Percentiles rank a stretch among this genome's conserved stretches.
Evolutionary conservation across 495 filamentous ascomycete species (phyloP).

Genomic region (Penicillium cinerascens): DNA sequence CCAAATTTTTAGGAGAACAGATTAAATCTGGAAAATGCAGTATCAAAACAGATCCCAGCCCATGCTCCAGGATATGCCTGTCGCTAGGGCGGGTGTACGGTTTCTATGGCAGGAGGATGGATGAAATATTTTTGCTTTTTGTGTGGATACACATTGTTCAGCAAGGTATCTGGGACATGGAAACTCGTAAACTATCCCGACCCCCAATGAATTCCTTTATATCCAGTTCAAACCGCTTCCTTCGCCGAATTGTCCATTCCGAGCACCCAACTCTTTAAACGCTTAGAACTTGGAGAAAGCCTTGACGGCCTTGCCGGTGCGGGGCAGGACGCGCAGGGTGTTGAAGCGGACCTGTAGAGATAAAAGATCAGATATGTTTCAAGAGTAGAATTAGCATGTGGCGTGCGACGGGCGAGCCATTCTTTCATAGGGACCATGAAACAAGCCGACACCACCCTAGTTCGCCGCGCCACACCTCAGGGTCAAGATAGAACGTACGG

Average conservation of each 20-base stretch:
- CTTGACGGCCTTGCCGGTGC: constrained; percentile 97
- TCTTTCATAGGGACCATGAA: neutral
- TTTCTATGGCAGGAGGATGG: constrained; percentile 33
- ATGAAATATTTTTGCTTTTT: constrained; percentile 46
- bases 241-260: constrained; percentile 38
- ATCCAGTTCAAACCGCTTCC: constrained; percentile 46
- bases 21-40: constrained; percentile 18
- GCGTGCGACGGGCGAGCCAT: neutral
- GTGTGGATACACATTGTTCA: constrained; percentile 47
- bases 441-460: neutral
- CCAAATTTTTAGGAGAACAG: constrained; percentile 7
- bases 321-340: constrained; percentile 92
- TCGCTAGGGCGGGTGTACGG: constrained; percentile 25
- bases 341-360: constrained; percentile 89
- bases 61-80: constrained; percentile 7
- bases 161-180: constrained; percentile 48
- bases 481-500: constrained; percentile 60
- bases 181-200: constrained; percentile 50
- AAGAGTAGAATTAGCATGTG: neutral
- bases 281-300: constrained; percentile 93
- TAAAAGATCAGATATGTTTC: constrained; percentile 14
- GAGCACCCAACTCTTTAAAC: constrained; percentile 35
- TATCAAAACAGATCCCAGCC: constrained; percentile 14
- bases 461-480: neutral
- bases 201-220: constrained; percentile 40